These are phyloP conservation scores for Carnegiea gigantea DNA, from an alignment of 179 eudicot species.

Conservation along the genomic window DNA sequence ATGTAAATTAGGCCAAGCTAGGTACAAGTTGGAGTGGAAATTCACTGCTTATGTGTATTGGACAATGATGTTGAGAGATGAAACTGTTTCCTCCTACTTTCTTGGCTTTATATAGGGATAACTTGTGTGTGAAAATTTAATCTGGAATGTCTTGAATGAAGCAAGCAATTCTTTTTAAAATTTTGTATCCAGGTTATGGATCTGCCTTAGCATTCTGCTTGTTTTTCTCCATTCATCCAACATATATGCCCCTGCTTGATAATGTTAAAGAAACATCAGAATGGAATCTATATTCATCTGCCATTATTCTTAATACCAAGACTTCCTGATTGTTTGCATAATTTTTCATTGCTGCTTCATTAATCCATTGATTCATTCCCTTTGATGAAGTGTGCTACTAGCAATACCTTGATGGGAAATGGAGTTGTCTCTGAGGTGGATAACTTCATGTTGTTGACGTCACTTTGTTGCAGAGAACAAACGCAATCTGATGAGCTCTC, in stretches of 20 bases:
- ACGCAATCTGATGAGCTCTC: slow-evolving; percentile 29
- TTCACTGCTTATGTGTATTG: neutral
- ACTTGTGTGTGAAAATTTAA: neutral
- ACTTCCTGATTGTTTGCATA: neutral
- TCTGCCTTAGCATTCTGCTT: neutral
- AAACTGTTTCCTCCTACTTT: neutral
- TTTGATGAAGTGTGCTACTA: neutral
- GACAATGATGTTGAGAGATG: neutral
- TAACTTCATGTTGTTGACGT: slow-evolving; percentile 6
- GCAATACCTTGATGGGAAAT: neutral
- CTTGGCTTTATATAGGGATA: neutral
- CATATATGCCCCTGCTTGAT: neutral
- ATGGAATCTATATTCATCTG: neutral
- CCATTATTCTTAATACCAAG: neutral
- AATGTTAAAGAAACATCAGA: neutral
- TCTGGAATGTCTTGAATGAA: neutral
- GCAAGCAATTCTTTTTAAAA: neutral
- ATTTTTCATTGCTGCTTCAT: neutral
- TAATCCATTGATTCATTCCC: neutral
- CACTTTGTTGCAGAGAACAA: slow-evolving; percentile 50
- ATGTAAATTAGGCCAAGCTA: neutral
- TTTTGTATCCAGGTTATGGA: neutral
- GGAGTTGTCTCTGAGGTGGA: neutral
- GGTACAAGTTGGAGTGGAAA: neutral
- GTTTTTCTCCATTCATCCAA: neutral